Evolutionary conservation across 352 stramenopile species (phyloP).

Genomic region (Globisporangium acanthophoron): DNA sequence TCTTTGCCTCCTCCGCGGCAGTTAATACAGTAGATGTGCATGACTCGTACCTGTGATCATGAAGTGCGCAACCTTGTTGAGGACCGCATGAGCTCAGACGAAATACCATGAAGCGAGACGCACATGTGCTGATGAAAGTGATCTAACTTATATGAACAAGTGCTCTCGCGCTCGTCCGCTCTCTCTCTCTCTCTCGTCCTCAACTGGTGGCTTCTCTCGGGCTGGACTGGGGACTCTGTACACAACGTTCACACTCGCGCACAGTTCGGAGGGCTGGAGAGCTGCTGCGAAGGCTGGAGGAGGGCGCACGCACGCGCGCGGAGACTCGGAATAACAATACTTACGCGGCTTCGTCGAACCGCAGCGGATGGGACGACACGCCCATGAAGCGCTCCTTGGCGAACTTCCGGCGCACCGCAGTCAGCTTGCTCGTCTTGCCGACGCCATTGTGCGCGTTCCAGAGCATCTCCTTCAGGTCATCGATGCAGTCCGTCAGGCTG

Average conservation of each 20-base stretch:
- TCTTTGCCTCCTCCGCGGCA: too few species aligned
- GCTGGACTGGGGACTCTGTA: not conserved
- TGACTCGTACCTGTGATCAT: not conserved
- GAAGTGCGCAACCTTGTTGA: too few species aligned
- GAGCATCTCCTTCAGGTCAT: constrained; percentile 78
- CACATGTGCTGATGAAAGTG: not conserved
- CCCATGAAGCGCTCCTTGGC: constrained; percentile 75
- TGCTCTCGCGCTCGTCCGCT: not conserved
- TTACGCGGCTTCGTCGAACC: constrained; percentile 41
- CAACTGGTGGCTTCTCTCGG: not conserved
- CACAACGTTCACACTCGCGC: not conserved
- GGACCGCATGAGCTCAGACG: too few species aligned
- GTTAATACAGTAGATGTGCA: not conserved
- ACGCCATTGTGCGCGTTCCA: constrained; percentile 67
- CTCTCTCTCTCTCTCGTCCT: not conserved
- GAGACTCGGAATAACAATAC: constrained; percentile 13
- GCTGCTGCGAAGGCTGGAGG: not conserved
- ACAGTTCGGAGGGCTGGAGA: not conserved
- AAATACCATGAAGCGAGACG: not conserved
- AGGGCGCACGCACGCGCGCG: not conserved
- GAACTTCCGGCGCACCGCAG: constrained; percentile 82
- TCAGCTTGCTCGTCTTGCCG: constrained; percentile 73
- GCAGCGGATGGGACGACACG: constrained; percentile 57
- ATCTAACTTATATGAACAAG: constrained; percentile 2
- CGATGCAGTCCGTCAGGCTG: constrained; percentile 48